Evolutionary conservation across 257 asterid genomes (phyloP), one percentile per base, ranked within the genome.

Genomic region (Forsythia viridissima): DNA sequence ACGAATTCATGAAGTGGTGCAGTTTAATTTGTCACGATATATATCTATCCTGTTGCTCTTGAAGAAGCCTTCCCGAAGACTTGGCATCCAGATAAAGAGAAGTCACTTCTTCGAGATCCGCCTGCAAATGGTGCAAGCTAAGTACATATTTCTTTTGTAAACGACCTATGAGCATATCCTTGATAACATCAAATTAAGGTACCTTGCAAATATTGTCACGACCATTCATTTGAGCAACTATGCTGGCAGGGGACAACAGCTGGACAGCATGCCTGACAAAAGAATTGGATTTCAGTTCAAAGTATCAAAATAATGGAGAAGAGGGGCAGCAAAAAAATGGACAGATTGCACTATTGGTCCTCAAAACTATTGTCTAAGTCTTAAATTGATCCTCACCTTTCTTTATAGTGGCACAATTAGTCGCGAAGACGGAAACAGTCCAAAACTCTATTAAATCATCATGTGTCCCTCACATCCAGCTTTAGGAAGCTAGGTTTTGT

Each of bases 171-270:
- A 11, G 34, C 34, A 30, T 30, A 30, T 30, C 39, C 40, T 43
- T 20, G 57, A 38, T 40, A 51, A 71, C 57, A 69, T 18, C 20
- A 59, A 15, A 3, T 16, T 16, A 4, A 30, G 34, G 34, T 89
- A 93, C 98, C 99, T 91, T 92, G 99, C 97, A 95, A 75, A 95
- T 93, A 57, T 73, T 86, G 76, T 92, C 97, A 15, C 98, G 99
- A 0, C 97, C 97, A 63, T 91, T 95, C 89, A 88, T 90, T 82
- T 93, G 89, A 39, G 97, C 94, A 51, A 95, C 94, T 38, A 93
- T 79, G 87, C 96, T 93, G 76, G 97, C 91, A 0, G 99, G 99
- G 12, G 99, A 90, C 76, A 95, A 83, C 68, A 95, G 88, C 82
- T 93, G 99, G 80, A 89, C 91, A 0, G 97, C 97, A 61, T 93